These are phyloP conservation scores for Phyllostachys edulis DNA, from an alignment of 176 grass and related monocot species.

Conservation along the genomic window DNA sequence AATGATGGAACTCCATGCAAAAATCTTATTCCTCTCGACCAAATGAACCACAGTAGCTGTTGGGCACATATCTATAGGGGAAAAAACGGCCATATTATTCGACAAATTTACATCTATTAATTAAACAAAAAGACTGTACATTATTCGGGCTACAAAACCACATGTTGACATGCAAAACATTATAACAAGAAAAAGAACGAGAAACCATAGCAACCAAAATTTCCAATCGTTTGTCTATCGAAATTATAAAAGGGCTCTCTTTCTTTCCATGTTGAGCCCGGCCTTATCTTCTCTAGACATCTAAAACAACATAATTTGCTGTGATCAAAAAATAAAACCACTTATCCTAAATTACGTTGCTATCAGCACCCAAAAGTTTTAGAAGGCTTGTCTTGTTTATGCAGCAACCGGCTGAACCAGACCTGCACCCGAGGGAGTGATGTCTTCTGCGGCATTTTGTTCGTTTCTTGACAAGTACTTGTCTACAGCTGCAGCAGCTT, in stretches of 20 bases:
- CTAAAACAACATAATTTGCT: constrained; percentile 26
- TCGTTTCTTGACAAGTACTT: constrained; percentile 67
- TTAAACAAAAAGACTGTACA: constrained; percentile 53
- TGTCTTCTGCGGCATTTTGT: constrained; percentile 13
- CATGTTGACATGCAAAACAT: constrained; percentile 26
- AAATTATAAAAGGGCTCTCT: constrained; percentile 30
- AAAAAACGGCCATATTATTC: background rate
- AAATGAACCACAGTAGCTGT: too few relatives aligned
- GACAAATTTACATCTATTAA: constrained; percentile 42
- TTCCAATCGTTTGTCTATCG: constrained; percentile 38
- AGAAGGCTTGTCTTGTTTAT: constrained; percentile 29
- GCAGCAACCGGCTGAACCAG: constrained; percentile 57
- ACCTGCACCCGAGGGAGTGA: constrained; percentile 41
- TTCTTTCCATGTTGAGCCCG: constrained; percentile 32
- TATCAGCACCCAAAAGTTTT: constrained; percentile 20
- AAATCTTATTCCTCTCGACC: background rate
- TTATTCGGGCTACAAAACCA: constrained; percentile 53
- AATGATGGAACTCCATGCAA: background rate
- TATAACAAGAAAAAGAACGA: constrained; percentile 15
- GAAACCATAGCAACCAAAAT: constrained; percentile 45
- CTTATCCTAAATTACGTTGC: constrained; percentile 16
- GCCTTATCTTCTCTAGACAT: background rate
- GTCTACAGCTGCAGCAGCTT: constrained; percentile 72
- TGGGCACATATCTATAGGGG: background rate
- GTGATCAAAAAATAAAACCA: constrained; percentile 30